These are phyloP conservation scores for Citrus hindsii DNA, from an alignment of 345 rosid species.

Conservation along the genomic window DNA sequence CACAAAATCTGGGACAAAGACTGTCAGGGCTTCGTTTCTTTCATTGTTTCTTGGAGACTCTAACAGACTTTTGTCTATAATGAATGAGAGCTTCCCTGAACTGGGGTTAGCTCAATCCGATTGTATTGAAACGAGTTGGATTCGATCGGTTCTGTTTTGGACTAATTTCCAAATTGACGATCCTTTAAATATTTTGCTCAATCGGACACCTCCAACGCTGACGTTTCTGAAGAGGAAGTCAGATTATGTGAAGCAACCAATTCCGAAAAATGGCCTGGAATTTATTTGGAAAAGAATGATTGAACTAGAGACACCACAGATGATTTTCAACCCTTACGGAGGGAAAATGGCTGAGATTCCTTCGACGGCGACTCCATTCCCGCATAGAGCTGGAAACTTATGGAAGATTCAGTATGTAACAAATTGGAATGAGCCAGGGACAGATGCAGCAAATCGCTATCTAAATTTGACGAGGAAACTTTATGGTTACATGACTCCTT, in stretches of 20 bases:
- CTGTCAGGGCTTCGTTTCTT: slow-evolving; percentile 39
- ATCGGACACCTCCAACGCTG: not conserved
- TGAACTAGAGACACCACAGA: slow-evolving; percentile 16
- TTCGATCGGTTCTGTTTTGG: slow-evolving; percentile 40
- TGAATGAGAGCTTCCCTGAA: slow-evolving; percentile 42
- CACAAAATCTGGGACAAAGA: slow-evolving; percentile 19
- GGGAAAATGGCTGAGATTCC: slow-evolving; percentile 58
- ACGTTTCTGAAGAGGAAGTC: slow-evolving; percentile 42
- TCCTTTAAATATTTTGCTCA: slow-evolving; percentile 21
- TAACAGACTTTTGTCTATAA: slow-evolving; percentile 21
- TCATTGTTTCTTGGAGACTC: slow-evolving; percentile 46
- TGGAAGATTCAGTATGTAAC: slow-evolving; percentile 37
- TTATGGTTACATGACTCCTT: slow-evolving; percentile 40
- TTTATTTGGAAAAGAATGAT: slow-evolving; percentile 34
- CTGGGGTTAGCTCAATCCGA: slow-evolving; percentile 37
- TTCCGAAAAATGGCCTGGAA: slow-evolving; percentile 34
- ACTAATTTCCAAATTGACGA: slow-evolving; percentile 14
- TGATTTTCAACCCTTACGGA: slow-evolving; percentile 48
- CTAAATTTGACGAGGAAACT: slow-evolving; percentile 31
- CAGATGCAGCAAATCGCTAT: slow-evolving; percentile 12
- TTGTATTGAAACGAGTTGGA: slow-evolving; percentile 58
- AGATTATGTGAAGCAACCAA: slow-evolving; percentile 43
- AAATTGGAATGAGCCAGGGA: slow-evolving; percentile 40
- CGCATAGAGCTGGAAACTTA: slow-evolving; percentile 55
- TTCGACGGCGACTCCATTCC: slow-evolving; percentile 39